A percentile compares a stretch with the other conserved stretches of the same genome.
Conservation (phyloP, 768 basidiomycete genomes). For the Termitomyces sp. region DNA sequence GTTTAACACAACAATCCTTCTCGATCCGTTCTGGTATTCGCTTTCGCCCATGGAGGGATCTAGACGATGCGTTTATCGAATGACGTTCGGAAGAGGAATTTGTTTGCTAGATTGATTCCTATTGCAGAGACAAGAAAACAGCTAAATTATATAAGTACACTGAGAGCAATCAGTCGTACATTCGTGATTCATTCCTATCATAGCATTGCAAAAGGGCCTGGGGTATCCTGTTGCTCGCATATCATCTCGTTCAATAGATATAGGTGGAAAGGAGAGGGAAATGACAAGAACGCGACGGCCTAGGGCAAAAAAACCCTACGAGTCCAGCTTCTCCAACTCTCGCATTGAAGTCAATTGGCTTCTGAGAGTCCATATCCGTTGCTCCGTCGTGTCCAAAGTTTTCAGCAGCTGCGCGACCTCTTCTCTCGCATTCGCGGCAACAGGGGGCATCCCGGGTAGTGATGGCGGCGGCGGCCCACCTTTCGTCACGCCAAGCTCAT, state of each 20-base stretch:
- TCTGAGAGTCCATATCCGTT: conserved; percentile 43
- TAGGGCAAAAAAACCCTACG: not conserved
- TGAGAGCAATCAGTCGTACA: not conserved
- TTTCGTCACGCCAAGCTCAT: conserved; percentile 54
- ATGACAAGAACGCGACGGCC: not conserved
- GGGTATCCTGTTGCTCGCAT: conserved; percentile 1
- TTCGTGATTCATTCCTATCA: not conserved
- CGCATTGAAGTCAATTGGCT: conserved; percentile 25
- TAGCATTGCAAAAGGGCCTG: too few relatives aligned
- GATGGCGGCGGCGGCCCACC: conserved; percentile 5
- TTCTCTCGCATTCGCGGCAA: conserved; percentile 25
- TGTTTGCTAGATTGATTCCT: not conserved
- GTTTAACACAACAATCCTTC: not conserved
- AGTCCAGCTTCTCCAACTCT: conserved; percentile 9
- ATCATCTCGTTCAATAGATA: not conserved
- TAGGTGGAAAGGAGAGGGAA: not conserved
- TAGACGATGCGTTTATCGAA: not conserved
- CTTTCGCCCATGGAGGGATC: conserved; percentile 4
- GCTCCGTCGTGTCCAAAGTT: conserved; percentile 54
- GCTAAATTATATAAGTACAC: not conserved
- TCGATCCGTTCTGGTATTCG: conserved; percentile 4
- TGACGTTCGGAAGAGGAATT: not conserved
- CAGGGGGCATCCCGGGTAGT: conserved; percentile 7
- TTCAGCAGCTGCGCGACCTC: conserved; percentile 43
- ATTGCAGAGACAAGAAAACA: not conserved